Evolutionary conservation across 2,329 filamentous ascomycete genomes (phyloP).

Genomic region (Zelopaecilomyces penicillatus): DNA sequence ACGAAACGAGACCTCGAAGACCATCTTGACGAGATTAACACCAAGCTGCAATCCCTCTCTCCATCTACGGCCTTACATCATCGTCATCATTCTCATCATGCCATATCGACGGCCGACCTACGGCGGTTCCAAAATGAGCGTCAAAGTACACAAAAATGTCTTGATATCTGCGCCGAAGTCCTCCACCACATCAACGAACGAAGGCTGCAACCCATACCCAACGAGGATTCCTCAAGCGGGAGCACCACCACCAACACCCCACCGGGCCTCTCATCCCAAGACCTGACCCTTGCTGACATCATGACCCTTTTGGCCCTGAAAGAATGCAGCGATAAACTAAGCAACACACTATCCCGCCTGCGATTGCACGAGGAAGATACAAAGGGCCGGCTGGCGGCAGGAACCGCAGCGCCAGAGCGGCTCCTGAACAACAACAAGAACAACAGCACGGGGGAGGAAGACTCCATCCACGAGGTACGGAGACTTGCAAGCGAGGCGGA

Average conservation of each 20-base stretch:
- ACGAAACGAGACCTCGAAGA: conserved; percentile 13
- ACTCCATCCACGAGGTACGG: too few relatives aligned
- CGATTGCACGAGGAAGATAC: not conserved
- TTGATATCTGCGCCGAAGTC: conserved; percentile 6
- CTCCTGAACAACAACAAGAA: not conserved
- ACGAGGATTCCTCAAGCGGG: not conserved
- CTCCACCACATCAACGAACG: not conserved
- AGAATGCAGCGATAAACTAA: conserved; percentile 4
- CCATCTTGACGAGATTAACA: conserved; percentile 5
- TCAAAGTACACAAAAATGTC: conserved; percentile 8
- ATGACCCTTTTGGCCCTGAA: conserved; percentile 2
- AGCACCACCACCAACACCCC: not conserved
- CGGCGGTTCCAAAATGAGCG: conserved; percentile 7
- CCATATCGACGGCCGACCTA: not conserved
- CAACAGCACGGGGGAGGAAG: not conserved
- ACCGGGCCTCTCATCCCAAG: not conserved
- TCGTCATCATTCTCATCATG: too few relatives aligned
- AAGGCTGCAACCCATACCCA: not conserved
- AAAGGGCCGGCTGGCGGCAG: not conserved
- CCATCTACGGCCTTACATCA: not conserved
- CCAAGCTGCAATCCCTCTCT: conserved; percentile 3
- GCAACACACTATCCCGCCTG: not conserved
- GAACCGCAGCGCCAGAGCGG: not conserved
- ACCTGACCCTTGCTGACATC: conserved; percentile 2
- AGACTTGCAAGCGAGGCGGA: conserved; percentile 2